Conservation (phyloP, 495 filamentous ascomycete genomes). For the Acidiella bohemica region DNA sequence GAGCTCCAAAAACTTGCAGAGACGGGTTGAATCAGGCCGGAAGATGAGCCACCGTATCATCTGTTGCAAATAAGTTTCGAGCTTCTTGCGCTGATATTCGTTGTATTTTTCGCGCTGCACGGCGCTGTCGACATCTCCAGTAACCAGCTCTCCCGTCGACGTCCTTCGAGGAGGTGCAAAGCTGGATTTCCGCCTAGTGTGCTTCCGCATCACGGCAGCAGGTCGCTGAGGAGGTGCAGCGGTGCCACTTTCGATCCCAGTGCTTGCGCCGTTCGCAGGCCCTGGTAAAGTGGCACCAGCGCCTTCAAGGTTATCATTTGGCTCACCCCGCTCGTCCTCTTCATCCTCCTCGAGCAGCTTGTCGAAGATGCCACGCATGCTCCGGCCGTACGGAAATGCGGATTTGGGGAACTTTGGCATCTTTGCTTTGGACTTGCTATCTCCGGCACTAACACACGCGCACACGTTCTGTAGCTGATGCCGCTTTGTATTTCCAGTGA, state of each 20-base stretch:
- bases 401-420: conserved; percentile 79
- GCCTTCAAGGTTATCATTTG: conserved; percentile 27
- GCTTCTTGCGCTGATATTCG: conserved; percentile 64
- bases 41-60: conserved; percentile 93
- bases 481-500: conserved; percentile 79
- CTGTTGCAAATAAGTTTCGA: conserved; percentile 85
- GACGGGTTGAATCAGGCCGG: conserved; percentile 80
- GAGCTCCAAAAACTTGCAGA: conserved; percentile 91
- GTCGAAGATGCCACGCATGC: conserved; percentile 63
- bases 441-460: conserved; percentile 45
- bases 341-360: conserved; percentile 60
- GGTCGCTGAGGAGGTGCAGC: no score
- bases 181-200: conserved; percentile 55
- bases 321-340: conserved; percentile 32
- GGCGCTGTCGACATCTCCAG: not conserved
- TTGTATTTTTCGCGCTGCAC: conserved; percentile 37
- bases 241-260: no score
- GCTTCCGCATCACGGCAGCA: conserved; percentile 27
- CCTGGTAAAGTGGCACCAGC: conserved; percentile 36
- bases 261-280: conserved; percentile 45
- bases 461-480: conserved; percentile 58
- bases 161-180: conserved; percentile 39
- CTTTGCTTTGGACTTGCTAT: conserved; percentile 44
- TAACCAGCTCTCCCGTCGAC: conserved; percentile 34
- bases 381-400: conserved; percentile 81